Base-by-base conservation (phyloP, 2,329 filamentous ascomycete genomes). In the Huntiella moniliformis region DNA sequence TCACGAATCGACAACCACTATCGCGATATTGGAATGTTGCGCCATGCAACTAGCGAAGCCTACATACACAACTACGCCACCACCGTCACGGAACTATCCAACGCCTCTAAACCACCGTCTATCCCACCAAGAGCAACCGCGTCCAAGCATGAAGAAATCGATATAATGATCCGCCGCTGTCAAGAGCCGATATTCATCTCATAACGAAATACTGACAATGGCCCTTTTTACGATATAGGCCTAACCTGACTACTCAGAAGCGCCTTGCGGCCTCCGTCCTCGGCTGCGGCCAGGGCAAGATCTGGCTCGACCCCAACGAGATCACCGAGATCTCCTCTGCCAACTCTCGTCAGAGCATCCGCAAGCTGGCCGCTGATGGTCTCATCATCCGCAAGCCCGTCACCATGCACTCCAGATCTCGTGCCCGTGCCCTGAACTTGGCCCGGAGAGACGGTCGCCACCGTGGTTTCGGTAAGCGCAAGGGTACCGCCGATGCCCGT, bases 311-410 rank as follows among this genome's bases (percentile, higher is more conserved):
- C 73, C 91, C 91, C 70, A 96, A 92, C 69, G 91, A 98, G 77
- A 79, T 87, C 73, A 91, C 72, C 77, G 91, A 98, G 74, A 98
- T 98, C 74, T 86, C 83, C 75, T 96, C 95, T 71, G 91, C 91
- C 81, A 98, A 98, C 83, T 96, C 88, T 63, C 88, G 91, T 64
- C 88, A 96, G 77, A 95, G 88, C 60, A 82, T 98, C 79, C 88
- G 92, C 76, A 98, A 98, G 78, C 84, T 98, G 70, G 80, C 96
- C 66, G 75, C 82, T 71, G 92, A 98, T 93, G 92, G 91, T 73
- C 84, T 98, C 67, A 98, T 98, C 74, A 98, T 98, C 79, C 84
- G 83, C 77, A 98, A 98, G 81, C 92, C 92, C 64, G 87, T 95
- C 64, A 95, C 88, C 64, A 94, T 95, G 85, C 91, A 98, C 84